Percentiles rank a stretch among this genome's conserved stretches.
phyloP scores from a whole-genome alignment of 345 rosid genomes.

The Pugionium dolabratum region DNA sequence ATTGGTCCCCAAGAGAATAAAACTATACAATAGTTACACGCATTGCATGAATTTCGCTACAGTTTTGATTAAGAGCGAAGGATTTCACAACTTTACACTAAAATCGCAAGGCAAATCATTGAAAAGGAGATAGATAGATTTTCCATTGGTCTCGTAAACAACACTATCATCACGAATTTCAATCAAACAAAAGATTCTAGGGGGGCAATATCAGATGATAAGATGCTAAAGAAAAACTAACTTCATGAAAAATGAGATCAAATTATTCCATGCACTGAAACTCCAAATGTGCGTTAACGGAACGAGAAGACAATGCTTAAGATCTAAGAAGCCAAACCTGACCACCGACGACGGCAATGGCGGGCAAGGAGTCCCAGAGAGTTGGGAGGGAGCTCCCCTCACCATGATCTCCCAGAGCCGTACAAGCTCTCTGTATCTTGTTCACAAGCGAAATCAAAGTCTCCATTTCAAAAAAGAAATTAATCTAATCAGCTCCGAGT shows the following conservation, averaged over 20 bases:
- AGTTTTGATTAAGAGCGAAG: not conserved
- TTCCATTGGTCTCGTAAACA: not conserved
- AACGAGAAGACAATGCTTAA: slow-evolving; percentile 14
- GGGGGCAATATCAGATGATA: slow-evolving; percentile 6
- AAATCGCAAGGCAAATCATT: not conserved
- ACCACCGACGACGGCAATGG: slow-evolving; percentile 97
- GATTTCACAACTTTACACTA: slow-evolving; percentile 2
- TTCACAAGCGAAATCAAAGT: slow-evolving; percentile 82
- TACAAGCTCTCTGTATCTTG: slow-evolving; percentile 91
- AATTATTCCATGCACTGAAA: slow-evolving; percentile 4
- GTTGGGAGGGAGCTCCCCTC: slow-evolving; percentile 95
- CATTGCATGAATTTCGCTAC: slow-evolving; percentile 7
- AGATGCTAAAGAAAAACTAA: not conserved
- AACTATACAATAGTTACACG: not conserved
- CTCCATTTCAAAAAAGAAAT: slow-evolving; percentile 51
- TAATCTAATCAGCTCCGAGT: slow-evolving; percentile 3
- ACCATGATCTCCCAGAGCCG: slow-evolving; percentile 94
- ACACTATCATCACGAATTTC: slow-evolving; percentile 3
- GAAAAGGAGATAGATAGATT: not conserved
- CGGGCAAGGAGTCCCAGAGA: slow-evolving; percentile 91
- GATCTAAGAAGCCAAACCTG: slow-evolving; percentile 54
- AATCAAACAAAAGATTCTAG: slow-evolving; percentile 19
- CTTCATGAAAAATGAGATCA: slow-evolving; percentile 12
- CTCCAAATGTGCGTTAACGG: slow-evolving; percentile 6
- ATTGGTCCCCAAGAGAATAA: not conserved